Evolutionary conservation across 805 yeast species (phyloP), one percentile per base, ranked within the genome.

Genomic region (Myxozyma neglecta): DNA sequence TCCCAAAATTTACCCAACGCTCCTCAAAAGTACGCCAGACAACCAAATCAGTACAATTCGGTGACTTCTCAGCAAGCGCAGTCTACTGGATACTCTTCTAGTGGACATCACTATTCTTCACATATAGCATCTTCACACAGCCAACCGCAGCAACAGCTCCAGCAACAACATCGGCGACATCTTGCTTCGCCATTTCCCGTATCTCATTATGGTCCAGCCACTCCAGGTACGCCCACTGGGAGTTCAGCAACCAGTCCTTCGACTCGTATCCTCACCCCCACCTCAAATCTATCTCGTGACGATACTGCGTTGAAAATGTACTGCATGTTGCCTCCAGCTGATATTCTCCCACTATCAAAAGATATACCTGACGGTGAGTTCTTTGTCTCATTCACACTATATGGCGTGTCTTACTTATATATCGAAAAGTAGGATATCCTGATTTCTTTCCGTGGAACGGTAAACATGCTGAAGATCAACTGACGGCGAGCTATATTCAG

Each of bases 401-500:
- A 14, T 29, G n/a, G n/a, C 13, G 14, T 29, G 13, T 14, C 57
- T 58, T 29, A 53, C 43, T 42, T 8, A 9, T 16, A 6, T 3
- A 24, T 14, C 29, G 29, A 24, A 35, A 16, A 61, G 67, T 60
- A 35, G 65, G 64, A 7, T 88, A 81, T 68, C 96, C 96, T 0
- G 96, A 89, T 71, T 88, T 83, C 70, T 75, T 73, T 44, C 87
- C 90, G 0, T 89, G 96, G 94, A 75, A 76, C 44, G 90, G 85
- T 68, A 79, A 80, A 6, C 65, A 77, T 9, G 77, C 76, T 10
- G 90, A 87, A 61, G 85, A 83, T 66, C 77, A 74, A 3, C 72
- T 83, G 32, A 80, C 86, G 69, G 78, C 81, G 53, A 80, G 77
- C 39, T 78, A 81, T 70, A 76, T 89, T 47, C 90, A 86, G 66